phyloP scores from a whole-genome alignment of 2,329 filamentous ascomycete species.

The Curvularia verruculosa region DNA sequence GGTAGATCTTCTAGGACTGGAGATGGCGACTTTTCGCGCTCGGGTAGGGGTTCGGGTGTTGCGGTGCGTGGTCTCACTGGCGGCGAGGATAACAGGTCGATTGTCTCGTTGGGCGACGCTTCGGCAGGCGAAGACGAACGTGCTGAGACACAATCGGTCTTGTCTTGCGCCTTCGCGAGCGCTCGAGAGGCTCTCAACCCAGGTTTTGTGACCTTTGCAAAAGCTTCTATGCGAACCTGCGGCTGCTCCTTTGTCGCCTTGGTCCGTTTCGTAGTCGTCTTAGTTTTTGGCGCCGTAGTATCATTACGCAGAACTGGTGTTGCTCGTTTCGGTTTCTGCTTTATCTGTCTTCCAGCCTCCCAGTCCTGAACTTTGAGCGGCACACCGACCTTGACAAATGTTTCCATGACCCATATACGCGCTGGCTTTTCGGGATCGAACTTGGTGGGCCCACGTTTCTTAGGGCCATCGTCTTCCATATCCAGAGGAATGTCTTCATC shows the following conservation, averaged over 20 bases:
- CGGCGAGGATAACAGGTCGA: slow-evolving; percentile 42
- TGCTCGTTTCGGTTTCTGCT: slow-evolving; percentile 30
- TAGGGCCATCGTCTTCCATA: slow-evolving; percentile 49
- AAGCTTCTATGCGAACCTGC: slow-evolving; percentile 36
- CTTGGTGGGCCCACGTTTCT: slow-evolving; percentile 51
- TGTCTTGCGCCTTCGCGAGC: slow-evolving; percentile 29
- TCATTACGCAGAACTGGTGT: slow-evolving; percentile 28
- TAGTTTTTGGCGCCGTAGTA: slow-evolving; percentile 29
- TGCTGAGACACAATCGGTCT: not conserved
- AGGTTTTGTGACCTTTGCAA: slow-evolving; percentile 47
- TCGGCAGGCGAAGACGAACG: slow-evolving; percentile 7
- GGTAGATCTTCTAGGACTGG: slow-evolving; percentile 33
- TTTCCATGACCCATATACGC: slow-evolving; percentile 71
- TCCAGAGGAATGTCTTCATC: slow-evolving; percentile 43
- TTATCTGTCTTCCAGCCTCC: slow-evolving; percentile 53
- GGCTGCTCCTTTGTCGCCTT: slow-evolving; percentile 28
- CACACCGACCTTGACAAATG: slow-evolving; percentile 67
- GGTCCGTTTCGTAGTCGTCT: slow-evolving; percentile 26
- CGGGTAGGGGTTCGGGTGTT: not conserved
- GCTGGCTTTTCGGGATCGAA: slow-evolving; percentile 72
- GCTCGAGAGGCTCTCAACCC: slow-evolving; percentile 28
- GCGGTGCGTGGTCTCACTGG: slow-evolving; percentile 20
- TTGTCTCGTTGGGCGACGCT: slow-evolving; percentile 12
- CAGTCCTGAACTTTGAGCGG: slow-evolving; percentile 70
- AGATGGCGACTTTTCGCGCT: slow-evolving; percentile 25